Percentiles rank a stretch among this genome's conserved stretches.
These are phyloP conservation scores for Amaranthus tricolor DNA, from an alignment of 179 eudicot species.

Conservation along the genomic window DNA sequence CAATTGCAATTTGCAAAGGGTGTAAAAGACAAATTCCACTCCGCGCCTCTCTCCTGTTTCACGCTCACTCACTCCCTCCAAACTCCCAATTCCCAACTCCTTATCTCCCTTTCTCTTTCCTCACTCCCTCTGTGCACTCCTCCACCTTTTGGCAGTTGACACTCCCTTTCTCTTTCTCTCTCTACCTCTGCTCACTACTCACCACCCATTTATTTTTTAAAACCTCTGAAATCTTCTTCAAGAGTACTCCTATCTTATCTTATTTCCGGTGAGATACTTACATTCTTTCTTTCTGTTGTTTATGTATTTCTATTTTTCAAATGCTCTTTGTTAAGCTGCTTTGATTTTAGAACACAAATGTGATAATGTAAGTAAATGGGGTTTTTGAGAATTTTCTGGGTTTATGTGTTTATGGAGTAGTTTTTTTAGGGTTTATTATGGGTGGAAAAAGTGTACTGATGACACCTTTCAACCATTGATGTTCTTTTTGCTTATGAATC, in stretches of 20 bases:
- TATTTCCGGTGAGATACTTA: background rate
- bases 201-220: background rate
- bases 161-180: background rate
- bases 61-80: too few relatives aligned
- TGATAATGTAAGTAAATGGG: too few relatives aligned
- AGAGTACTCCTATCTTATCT: too few relatives aligned
- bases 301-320: background rate
- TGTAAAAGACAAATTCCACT: background rate
- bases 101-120: background rate
- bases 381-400: background rate
- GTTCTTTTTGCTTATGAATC: background rate
- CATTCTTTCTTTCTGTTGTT: background rate
- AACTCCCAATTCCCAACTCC: background rate
- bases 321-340: too few relatives aligned
- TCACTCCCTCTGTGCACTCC: background rate
- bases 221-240: background rate
- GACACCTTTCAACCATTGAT: background rate
- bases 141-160: background rate
- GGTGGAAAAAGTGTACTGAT: slow-evolving; percentile 2
- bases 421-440: too few relatives aligned
- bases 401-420: background rate
- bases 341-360: too few relatives aligned
- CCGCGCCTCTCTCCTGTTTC: slow-evolving; percentile 1
- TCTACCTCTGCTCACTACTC: background rate
- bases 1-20: too few relatives aligned